Evolutionary conservation across 805 yeast species (phyloP), one percentile per base, ranked within the genome.

Genomic region (Metschnikowia rubicola): DNA sequence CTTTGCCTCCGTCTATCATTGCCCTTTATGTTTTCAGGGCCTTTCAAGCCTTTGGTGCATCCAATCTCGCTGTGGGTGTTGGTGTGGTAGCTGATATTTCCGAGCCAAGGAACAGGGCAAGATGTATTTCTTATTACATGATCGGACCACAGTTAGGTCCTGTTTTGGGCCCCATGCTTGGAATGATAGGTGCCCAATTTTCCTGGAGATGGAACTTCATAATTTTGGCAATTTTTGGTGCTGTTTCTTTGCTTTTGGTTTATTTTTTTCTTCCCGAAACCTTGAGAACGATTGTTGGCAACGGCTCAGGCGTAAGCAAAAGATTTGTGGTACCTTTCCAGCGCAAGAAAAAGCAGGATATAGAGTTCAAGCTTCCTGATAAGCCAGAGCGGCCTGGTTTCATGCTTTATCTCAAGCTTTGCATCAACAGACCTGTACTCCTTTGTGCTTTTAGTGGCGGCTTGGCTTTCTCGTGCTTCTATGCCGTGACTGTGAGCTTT

Each of bases 391-490:
- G 67, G 51, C 78, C 53, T 5, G 43, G 69, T 15, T 39, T 74
- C 3, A 61, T 55, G 30, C 61, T 58, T 4, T 76, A 71, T 48
- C 64, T 66, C 60, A 58, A 55, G 7, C 59, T 77, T 40, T 28
- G 77, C 3, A 64, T 60, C 37, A 71, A 66, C 42, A 59, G 59
- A n/a, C 81, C 82, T 1, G 75, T 79, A 0, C 42, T 72, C 0
- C 45, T 78, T 6, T 70, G 77, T 40, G 74, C 82, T 0, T 37
- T 77, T 7, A 70, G 74, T 32, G 71, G 79, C 3, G 80, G 79
- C 1, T 54, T 79, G 4, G 53, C 78, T n/a, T 79, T 80, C 62
- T 78, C 83, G 3, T 66, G 77, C 15, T 80, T 78, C 53, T 80
- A 80, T 51, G 81, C 75, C 1, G 66, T 79, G 50, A 74, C 75